Base-by-base conservation (phyloP, 1,284 basidiomycete genomes). In the Anthracocystis walkeri region DNA sequence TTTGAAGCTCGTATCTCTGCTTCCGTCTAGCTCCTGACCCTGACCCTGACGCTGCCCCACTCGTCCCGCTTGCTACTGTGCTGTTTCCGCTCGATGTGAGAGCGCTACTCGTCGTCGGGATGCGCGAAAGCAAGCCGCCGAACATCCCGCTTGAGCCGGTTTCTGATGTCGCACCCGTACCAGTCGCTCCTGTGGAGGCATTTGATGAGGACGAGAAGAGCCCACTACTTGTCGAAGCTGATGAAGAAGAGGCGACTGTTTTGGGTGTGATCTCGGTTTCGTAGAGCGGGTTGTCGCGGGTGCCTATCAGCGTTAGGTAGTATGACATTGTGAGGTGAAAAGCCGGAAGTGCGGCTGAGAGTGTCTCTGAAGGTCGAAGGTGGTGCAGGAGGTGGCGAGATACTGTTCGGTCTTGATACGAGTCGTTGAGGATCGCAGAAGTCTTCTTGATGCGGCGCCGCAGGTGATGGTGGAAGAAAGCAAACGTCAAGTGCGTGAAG, bases 221-320 rank as follows among this genome's bases (percentile, higher is more conserved):
- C 16, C 38, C 31, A 42, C 41, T 56, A 16, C 51, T 42, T 3
- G 58, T 46, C 3, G 58, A 58, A 16, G 58, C 23, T 0, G 76
- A 67, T 8, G 65, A 45, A 0, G 64, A 52, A 6, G 65, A 54
- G 16, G 71, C 20, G 6, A 65, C 41, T 8, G 77, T 65, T 38
- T 75, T 77, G 25, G 80, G 69, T 18, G 79, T 75, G 41, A 85
- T 74, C 53, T 84, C 81, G 25, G 78, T 69, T 52, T 84, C 80
- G 69, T 84, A 85, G 11, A 85, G 66, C 46, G 82, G 80, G 23
- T 82, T 83, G 58, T 85, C 83, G 31, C 79, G 64, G 23, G 83
- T 78, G 1, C 81, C 81, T 54, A 85, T 79, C 50, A 85, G 72
- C 25, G 70, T 74, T 38, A 85, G 78, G 58, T 84, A 85, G 76